Base-by-base conservation (phyloP, 192 early-diverging fungal species). In the Coemansia sp. region DNA sequence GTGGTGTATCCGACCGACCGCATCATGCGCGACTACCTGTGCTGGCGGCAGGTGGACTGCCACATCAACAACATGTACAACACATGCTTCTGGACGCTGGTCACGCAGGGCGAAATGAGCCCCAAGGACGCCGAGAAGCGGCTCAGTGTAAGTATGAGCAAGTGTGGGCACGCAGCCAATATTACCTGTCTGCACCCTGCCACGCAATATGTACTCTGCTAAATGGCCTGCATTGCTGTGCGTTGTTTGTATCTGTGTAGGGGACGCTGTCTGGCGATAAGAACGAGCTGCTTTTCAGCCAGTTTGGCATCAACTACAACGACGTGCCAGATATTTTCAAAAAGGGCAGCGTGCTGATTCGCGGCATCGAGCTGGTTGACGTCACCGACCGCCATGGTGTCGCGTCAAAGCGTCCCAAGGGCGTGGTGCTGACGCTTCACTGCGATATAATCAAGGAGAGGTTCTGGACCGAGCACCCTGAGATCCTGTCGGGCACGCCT, bases 51-150 rank as follows among this genome's bases (percentile, higher is more conserved):
- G 68, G 95, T 87, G 14, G 95, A 97, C 67, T 96, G 92, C 63
- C 93, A 93, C 67, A 93, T 95, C 74, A 95, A 95, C 78, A 95
- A 95, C 67, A 68, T 95, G 61, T 98, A 97, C 81, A 98, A 98
- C 74, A 98, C 97, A 3, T 85, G 87, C 7, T 97, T 96, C 70
- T 97, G 95, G 95, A 76, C 85, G 9, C 71, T 98, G 36, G 95
- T 97, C 24, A 82, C 85, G 26, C 78, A 82, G 49, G 92, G 91
- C 52, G 64, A 61, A 15, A 81, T 76, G 53, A 82, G 88, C 7
- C 86, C 87, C 44, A 82, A 66, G 23, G 88, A 91, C 59, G 94
- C 95, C 4, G 90, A 96, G 70, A 74, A 81, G 37, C 78, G 73
- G 1, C 80, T 98, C 17, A 86, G 67, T 40, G 89, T 91, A 86